A percentile compares a stretch with the other conserved stretches of the same genome.
Evolutionary conservation across 176 grass and related monocot genomes (phyloP).

Genomic region (Oryza rufipogon): DNA sequence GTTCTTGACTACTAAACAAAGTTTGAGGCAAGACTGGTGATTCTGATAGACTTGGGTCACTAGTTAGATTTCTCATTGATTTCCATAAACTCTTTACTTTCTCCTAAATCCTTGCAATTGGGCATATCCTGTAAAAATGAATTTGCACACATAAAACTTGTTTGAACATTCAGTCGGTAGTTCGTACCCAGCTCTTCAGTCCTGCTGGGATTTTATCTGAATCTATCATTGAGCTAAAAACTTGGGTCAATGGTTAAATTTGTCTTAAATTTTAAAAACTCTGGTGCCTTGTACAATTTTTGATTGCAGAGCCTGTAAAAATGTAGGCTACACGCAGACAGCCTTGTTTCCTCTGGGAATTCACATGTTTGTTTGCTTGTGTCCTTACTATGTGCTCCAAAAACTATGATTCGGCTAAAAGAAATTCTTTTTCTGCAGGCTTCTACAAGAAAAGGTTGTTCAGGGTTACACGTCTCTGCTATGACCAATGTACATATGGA

Average conservation of each 20-base stretch:
- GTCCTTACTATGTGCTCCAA: background rate
- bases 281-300: background rate
- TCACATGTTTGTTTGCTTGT: background rate
- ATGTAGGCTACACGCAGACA: background rate
- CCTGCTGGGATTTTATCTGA: background rate
- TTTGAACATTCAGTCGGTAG: background rate
- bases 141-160: background rate
- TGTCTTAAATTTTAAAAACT: background rate
- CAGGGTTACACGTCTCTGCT: constrained; percentile 19
- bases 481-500: constrained; percentile 41
- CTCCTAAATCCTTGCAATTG: background rate
- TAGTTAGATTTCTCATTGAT: background rate
- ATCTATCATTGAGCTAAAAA: background rate
- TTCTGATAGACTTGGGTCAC: background rate
- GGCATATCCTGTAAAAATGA: background rate
- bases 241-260: background rate
- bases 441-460: constrained; percentile 21
- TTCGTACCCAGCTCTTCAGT: background rate
- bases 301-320: background rate
- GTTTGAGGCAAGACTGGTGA: background rate
- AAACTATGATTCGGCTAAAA: constrained; percentile 22
- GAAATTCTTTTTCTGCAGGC: constrained; percentile 27
- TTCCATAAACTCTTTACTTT: background rate
- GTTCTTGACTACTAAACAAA: background rate
- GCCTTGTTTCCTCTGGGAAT: background rate